Evolutionary conservation across 306 rosid genomes (phyloP).

Genomic region (Vigna radiata): DNA sequence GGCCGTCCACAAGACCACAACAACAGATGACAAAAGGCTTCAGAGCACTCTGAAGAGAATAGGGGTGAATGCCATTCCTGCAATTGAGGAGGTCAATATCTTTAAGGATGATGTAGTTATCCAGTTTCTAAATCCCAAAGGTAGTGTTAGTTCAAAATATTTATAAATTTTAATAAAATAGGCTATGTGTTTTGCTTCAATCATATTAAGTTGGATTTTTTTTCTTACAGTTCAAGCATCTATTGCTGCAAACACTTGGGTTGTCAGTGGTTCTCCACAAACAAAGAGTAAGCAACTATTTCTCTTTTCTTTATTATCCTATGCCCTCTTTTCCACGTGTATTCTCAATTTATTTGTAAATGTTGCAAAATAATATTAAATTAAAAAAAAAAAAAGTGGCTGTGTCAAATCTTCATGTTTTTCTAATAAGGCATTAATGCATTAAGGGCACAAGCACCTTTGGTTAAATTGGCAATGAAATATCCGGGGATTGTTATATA

Average conservation of each 20-base stretch:
- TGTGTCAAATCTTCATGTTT: not conserved
- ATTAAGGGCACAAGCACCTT: not conserved
- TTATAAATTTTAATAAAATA: not conserved
- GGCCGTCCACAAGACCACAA: slow-evolving; percentile 98
- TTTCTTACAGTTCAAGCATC: slow-evolving; percentile 91
- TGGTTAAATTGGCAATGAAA: not conserved
- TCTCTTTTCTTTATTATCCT: not conserved
- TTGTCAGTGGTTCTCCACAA: slow-evolving; percentile 96
- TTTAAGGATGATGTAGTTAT: slow-evolving; percentile 96
- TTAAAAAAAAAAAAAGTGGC: too few species aligned
- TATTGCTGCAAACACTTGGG: slow-evolving; percentile 99
- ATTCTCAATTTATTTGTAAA: too few species aligned
- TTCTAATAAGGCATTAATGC: not conserved
- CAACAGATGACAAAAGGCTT: slow-evolving; percentile 96
- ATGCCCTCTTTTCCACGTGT: not conserved
- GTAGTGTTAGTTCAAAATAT: slow-evolving; percentile 41
- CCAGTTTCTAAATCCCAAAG: slow-evolving; percentile 92
- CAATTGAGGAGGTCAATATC: slow-evolving; percentile 95
- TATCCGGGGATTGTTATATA: not conserved
- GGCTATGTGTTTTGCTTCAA: not conserved
- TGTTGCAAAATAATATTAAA: too few species aligned
- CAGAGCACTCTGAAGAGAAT: slow-evolving; percentile 98
- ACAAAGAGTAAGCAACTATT: slow-evolving; percentile 73
- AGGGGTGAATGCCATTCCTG: slow-evolving; percentile 96
- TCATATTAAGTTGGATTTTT: not conserved